A percentile compares a stretch with the other conserved stretches of the same genome.
phyloP scores from a whole-genome alignment of 352 stramenopile genomes.

The Globisporangium cylindrosporum region DNA sequence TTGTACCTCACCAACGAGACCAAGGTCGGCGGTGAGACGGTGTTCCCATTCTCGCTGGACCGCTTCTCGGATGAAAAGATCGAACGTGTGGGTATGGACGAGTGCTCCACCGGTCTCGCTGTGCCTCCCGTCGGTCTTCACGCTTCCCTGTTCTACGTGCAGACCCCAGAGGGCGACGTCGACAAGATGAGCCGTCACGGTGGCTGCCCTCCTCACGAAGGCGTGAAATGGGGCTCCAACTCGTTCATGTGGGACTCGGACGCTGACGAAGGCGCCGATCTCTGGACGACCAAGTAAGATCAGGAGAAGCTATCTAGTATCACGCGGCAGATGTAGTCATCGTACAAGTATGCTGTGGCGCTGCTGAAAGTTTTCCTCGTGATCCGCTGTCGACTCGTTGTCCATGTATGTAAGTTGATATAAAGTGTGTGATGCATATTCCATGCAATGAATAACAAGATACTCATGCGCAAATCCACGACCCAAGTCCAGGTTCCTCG shows the following conservation, averaged over 20 bases:
- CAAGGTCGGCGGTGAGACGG: constrained; percentile 94
- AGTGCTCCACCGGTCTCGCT: constrained; percentile 74
- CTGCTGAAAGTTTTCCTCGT: not conserved
- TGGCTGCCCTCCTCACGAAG: constrained; percentile 79
- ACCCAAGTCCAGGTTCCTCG: not conserved
- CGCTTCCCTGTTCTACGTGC: constrained; percentile 82
- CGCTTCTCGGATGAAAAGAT: constrained; percentile 69
- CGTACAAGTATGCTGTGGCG: not conserved
- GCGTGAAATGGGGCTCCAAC: constrained; percentile 85
- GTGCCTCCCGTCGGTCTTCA: constrained; percentile 69
- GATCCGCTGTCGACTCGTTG: not conserved
- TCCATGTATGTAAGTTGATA: constrained; percentile 11
- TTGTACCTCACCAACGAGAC: constrained; percentile 96
- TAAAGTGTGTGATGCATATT: constrained; percentile 3
- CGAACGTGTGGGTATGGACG: constrained; percentile 69
- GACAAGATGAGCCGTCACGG: constrained; percentile 81
- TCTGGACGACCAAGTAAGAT: constrained; percentile 76
- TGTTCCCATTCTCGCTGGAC: constrained; percentile 93
- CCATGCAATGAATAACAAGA: constrained; percentile 8
- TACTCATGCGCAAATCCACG: not conserved
- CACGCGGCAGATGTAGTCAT: not conserved
- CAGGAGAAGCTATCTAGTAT: not conserved
- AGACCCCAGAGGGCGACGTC: constrained; percentile 70
- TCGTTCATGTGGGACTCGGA: constrained; percentile 89
- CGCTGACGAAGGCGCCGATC: constrained; percentile 70